A percentile compares a stretch with the other conserved stretches of the same genome.
Evolutionary conservation across 2,329 filamentous ascomycete species (phyloP).

Genomic region (Amylocarpus encephaloides): DNA sequence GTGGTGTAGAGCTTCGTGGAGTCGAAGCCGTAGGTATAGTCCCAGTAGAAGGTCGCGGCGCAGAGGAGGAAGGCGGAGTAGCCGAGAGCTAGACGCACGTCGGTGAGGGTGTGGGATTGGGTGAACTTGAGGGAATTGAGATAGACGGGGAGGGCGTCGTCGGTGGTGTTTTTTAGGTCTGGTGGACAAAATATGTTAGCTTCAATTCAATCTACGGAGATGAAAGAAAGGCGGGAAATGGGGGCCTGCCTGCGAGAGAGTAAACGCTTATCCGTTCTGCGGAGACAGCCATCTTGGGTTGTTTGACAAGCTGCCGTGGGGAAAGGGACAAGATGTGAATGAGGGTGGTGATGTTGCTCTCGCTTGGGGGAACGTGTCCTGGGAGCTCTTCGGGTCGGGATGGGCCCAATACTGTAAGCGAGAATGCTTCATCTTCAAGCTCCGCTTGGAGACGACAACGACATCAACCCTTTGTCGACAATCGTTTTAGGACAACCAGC

Average conservation of each 20-base stretch:
- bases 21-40: constrained; percentile 89
- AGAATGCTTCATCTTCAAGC: constrained; percentile 10
- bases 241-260: constrained; percentile 27
- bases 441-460: neutral
- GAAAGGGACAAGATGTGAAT: constrained; percentile 3
- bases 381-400: constrained; percentile 25
- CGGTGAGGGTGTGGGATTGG: constrained; percentile 73
- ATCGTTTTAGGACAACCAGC: constrained; percentile 7
- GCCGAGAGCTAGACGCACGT: constrained; percentile 77
- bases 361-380: constrained; percentile 28
- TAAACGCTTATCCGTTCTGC: constrained; percentile 29
- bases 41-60: constrained; percentile 79
- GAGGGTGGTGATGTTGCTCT: constrained; percentile 3
- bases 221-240: neutral
- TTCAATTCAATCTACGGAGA: neutral
- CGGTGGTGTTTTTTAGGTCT: constrained; percentile 96
- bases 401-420: constrained; percentile 24
- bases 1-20: constrained; percentile 75
- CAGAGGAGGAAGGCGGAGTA: constrained; percentile 77
- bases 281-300: constrained; percentile 25
- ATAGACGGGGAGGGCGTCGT: constrained; percentile 92
- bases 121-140: constrained; percentile 80
- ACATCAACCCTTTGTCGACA: constrained; percentile 2
- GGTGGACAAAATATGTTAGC: constrained; percentile 14
- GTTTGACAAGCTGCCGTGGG: neutral